Evolutionary conservation across 2,329 filamentous ascomycete genomes (phyloP).

Genomic region (Elsinoe necatrix): DNA sequence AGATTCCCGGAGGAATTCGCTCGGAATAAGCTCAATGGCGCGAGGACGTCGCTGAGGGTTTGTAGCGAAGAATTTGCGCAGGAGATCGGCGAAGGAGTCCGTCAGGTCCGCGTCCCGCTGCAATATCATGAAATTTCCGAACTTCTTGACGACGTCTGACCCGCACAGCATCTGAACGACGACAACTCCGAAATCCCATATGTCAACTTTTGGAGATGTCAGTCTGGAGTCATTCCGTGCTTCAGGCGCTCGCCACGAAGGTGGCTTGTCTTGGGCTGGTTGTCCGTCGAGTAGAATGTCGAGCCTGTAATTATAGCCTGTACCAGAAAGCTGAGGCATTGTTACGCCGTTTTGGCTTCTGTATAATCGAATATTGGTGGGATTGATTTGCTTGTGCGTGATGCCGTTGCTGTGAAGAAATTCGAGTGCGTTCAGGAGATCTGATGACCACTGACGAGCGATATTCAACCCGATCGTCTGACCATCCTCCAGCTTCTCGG

Average conservation of each 20-base stretch:
- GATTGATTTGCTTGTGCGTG: constrained; percentile 68
- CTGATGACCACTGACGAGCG: constrained; percentile 82
- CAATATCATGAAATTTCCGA: constrained; percentile 70
- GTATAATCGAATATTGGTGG: constrained; percentile 70
- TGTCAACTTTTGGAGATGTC: constrained; percentile 66
- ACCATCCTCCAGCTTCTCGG: constrained; percentile 72
- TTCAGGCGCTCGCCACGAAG: constrained; percentile 35
- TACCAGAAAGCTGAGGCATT: constrained; percentile 66
- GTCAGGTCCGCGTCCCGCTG: constrained; percentile 63
- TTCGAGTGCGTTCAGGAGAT: constrained; percentile 79
- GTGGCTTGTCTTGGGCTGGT: constrained; percentile 23
- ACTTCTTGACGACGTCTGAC: constrained; percentile 63
- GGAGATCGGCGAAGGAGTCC: constrained; percentile 65
- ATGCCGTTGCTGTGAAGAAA: constrained; percentile 80
- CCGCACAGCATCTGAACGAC: constrained; percentile 94
- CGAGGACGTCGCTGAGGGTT: constrained; percentile 78
- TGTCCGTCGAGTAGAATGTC: constrained; percentile 13
- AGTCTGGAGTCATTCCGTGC: constrained; percentile 36
- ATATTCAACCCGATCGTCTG: constrained; percentile 56
- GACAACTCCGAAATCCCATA: constrained; percentile 90
- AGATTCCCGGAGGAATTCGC: constrained; percentile 46
- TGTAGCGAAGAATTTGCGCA: constrained; percentile 74
- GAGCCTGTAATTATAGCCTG: constrained; percentile 50
- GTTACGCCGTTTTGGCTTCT: constrained; percentile 57
- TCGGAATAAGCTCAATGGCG: constrained; percentile 63